Evolutionary conservation across 2,329 filamentous ascomycete species (phyloP).

Genomic region (Alternaria sp.): DNA sequence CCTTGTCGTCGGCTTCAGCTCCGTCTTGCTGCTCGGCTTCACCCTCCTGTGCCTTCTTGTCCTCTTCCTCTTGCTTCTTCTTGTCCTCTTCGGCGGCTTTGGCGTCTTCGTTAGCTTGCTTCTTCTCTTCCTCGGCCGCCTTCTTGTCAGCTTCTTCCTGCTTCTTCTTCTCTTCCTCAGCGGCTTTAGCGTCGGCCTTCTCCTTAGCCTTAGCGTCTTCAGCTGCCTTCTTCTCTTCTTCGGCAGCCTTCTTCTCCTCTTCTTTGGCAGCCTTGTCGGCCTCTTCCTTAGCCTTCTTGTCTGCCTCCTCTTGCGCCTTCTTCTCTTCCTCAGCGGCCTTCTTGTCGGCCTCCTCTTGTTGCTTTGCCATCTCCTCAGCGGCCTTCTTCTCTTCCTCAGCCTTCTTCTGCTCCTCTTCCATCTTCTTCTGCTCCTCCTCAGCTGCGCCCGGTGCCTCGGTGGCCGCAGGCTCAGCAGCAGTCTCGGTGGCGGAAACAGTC

Average conservation of each 20-base stretch:
- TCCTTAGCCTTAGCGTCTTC: neutral
- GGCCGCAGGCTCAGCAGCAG: neutral
- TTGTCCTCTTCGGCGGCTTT: neutral
- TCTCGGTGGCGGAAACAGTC: neutral
- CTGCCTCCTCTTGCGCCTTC: neutral
- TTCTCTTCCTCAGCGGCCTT: neutral
- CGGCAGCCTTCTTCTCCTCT: neutral
- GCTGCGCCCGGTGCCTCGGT: neutral
- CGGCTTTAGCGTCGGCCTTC: neutral
- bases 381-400: conserved; percentile 1
- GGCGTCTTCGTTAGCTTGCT: neutral
- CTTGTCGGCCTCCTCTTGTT: neutral
- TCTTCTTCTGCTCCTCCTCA: neutral
- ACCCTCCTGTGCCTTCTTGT: neutral
- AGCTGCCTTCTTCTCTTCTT: neutral
- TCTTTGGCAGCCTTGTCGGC: neutral
- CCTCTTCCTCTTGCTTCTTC: neutral
- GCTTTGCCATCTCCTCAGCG: neutral
- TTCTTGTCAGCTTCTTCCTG: conserved; percentile 3
- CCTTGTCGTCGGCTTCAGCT: neutral
- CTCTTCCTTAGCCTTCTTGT: neutral
- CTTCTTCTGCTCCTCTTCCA: neutral
- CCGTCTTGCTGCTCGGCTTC: neutral
- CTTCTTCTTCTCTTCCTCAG: neutral
- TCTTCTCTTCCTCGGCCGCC: neutral